Conservation (phyloP, 2,329 filamentous ascomycete species). For the Monilinia aucupariae region DNA sequence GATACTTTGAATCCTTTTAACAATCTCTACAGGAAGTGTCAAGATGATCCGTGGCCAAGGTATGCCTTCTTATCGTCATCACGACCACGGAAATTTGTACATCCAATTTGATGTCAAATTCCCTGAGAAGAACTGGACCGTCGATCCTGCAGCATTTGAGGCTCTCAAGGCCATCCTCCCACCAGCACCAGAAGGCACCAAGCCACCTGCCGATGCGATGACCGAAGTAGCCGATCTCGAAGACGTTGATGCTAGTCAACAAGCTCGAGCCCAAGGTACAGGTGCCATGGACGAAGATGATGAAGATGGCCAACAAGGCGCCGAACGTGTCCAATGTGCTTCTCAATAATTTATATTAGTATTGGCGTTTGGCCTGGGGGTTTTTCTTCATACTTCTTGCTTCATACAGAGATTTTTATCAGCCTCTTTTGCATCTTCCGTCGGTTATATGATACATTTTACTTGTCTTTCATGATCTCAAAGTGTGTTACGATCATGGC, state of each 20-base stretch:
- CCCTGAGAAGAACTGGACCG: slow-evolving; percentile 69
- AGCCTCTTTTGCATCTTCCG: slow-evolving; percentile 15
- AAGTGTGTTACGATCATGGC: slow-evolving; percentile 5
- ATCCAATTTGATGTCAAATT: slow-evolving; percentile 98
- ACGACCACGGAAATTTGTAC: slow-evolving; percentile 93
- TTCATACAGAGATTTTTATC: slow-evolving; percentile 10
- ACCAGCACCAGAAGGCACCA: slow-evolving; percentile 51
- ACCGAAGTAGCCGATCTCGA: slow-evolving; percentile 84
- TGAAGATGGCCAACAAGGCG: slow-evolving; percentile 68
- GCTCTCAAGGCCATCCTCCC: slow-evolving; percentile 83
- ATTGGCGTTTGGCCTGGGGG: slow-evolving; percentile 17
- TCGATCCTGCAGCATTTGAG: slow-evolving; percentile 65
- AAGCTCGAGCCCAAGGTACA: slow-evolving; percentile 63
- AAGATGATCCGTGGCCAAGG: slow-evolving; percentile 95
- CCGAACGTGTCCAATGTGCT: slow-evolving; percentile 78
- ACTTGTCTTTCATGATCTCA: slow-evolving; percentile 7
- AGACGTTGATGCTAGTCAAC: slow-evolving; percentile 67
- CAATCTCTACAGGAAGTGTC: slow-evolving; percentile 60
- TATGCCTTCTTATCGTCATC: slow-evolving; percentile 94
- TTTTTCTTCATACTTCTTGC: slow-evolving; percentile 1
- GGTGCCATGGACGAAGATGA: slow-evolving; percentile 68
- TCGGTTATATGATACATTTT: slow-evolving; percentile 15
- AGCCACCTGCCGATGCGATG: slow-evolving; percentile 80
- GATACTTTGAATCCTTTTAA: slow-evolving; percentile 26
- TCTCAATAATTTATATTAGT: slow-evolving; percentile 58